Evolutionary conservation across 257 asterid species (phyloP), one percentile per base, ranked within the genome.

Genomic region (Plantago major): DNA sequence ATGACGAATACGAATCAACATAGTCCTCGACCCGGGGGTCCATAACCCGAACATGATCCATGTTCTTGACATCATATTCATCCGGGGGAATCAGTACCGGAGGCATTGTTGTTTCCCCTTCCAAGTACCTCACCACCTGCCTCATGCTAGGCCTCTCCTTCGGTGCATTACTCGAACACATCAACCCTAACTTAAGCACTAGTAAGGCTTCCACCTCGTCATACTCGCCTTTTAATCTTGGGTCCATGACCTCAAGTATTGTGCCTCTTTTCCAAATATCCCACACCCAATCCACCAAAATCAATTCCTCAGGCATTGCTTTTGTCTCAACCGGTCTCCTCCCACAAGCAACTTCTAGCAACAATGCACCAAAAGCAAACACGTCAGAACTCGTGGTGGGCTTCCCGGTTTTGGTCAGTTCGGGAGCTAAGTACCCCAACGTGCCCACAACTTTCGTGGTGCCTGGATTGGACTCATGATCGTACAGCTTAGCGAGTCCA

Each of bases 251-350:
- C 47, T 76, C 81, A 38, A 82, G 73, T 0, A 82, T 65, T 0
- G 57, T 54, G 6, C 89, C 87, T 52, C 69, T 52, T 47, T 65
- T 76, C 95, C 88, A 87, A 70, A 73, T 77, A 61, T 82, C 89
- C 89, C 86, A 87, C 46, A 82, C 83, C 97, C 95, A 89, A 49
- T 89, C 97, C 68, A 84, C 80, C 69, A 89, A 43, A 14, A 84
- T 57, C 72, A 82, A 46, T 71, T 84, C 89, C 71, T 86, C 97
- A 0, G 92, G 89, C 80, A 76, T 43, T 15, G 95, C 94, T 56
- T 79, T 84, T 26, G 47, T 46, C 67, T 90, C 96, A 9, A 87
- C 66, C 0, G 97, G 97, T 64, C 88, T 67, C 61, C 95, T 85
- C 62, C 95, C 96, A 50, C 95, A 81, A 58, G 71, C 85, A 49